Evolutionary conservation across 352 stramenopile species (phyloP), one percentile per base, ranked within the genome.

Genomic region (Thraustotheca clavata): DNA sequence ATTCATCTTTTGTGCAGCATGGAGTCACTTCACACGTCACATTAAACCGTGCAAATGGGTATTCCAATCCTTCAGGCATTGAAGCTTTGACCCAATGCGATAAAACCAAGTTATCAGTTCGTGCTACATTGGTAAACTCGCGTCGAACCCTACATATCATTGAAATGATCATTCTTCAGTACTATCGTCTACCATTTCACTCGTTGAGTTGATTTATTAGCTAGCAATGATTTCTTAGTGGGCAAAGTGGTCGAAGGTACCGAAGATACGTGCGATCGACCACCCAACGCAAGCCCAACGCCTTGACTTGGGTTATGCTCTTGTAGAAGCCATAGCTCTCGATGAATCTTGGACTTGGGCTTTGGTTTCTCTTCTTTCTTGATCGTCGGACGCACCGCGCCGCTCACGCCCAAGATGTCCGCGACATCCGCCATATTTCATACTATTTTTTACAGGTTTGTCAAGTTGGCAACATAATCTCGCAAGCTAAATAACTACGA

Each of bases 41-140:
- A 39, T 89, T 89, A 55, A 87, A 89, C 20, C 77, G 69, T 11
- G 80, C 72, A 41, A 89, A 87, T 36, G 86, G 75, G 70, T 89
- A 89, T 47, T 86, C 77, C 4, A 76, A 70, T 26, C 73, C 68
- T 31, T 82, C 75, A 14, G 81, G 3, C 12, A 83, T 73, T 16
- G 76, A 74, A 41, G 57, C 46, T 29, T 89, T 89, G 34, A 73
- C 75, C 80, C 80, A 89, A 68, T 87, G 80, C 0, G 63, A 72
- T 31, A 89, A 70, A 49, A 76, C 75, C 1, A 89, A 71, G 0
- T 75, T 77, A 26, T 73, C 69, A 22, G 63, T 73, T 2, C 80
- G 69, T 26, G 80, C 80, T 9, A 76, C 76, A 49, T 89, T 89
- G 14, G 70, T 60, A 47, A 89, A 87, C 5, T 75, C 68, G 62